Base-by-base conservation (phyloP, 805 yeast species). In the Lipomyces yamanashiensis region DNA sequence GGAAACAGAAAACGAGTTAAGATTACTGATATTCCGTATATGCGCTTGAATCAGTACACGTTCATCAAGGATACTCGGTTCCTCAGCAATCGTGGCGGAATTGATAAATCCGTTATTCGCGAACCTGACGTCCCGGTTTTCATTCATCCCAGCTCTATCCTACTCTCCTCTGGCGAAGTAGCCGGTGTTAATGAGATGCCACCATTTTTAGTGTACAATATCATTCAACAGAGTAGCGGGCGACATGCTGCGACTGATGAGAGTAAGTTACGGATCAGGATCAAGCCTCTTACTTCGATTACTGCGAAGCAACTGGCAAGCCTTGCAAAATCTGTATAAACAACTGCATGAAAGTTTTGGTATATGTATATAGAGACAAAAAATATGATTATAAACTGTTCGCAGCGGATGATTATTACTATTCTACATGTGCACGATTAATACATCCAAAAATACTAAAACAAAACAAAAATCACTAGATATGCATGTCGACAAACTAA, bases 221-320 rank as follows among this genome's bases (percentile, higher is more conserved):
- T 89, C 0, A 79, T 93, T 67, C 89, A 87, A 61, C 71, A 80
- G 39, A 82, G 89, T 44, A 71, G 81, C 9, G 82, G 79, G 69
- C 48, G 54, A n/a, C 19, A 41, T 45, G 44, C 78, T 54, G 74
- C 68, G 17, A 83, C 80, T 28, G 82, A 79, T 5, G 77, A 78
- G 13, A 65, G 76, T 4, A 71, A 75, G 8, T 79, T 87, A 54
- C 81, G 80, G 69, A 74, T 83, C 2, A 81, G 96, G 70, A 83
- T 95, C 84, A 85, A 84, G 67, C 86, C 92, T 0, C 78, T 95
- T 68, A 89, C 90, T 39, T 93, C 90, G 61, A 82, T 92, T 44
- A 78, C 84, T 5, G 92, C 92, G 2, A 82, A 84, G 28, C 92
- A 92, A 54, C 76, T 95, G 57, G 84, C 93, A 8, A 90, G 89